Base-by-base conservation (phyloP, 148 eudicot species). In the Mesembryanthemum crystallinum region DNA sequence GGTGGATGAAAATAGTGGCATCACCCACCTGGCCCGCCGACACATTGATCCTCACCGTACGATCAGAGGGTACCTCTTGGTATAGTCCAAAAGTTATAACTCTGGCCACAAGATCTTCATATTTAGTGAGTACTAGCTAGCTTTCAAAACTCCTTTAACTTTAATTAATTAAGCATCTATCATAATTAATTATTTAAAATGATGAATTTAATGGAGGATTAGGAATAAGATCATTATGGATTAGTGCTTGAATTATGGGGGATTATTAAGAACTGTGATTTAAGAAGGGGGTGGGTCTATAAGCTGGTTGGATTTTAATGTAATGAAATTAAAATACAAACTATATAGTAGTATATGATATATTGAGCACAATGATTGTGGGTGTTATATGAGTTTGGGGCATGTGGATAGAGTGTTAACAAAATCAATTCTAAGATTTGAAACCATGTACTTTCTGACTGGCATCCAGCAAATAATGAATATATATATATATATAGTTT, bases 1-100 rank as follows among this genome's bases (percentile, higher is more conserved):
- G 29, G 32, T 58, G 37, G 55, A 76, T 73, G 69, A 66, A 76
- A 73, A 55, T 69, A 78, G 77, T 79, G 79, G 82, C 79, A 76
- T 60, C 78, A 64, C 73, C 73, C 80, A 24, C 64, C 79, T 77
- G 79, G 76, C 83, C 79, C 85, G 80, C 85, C 81, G 84, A 82
- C 85, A 81, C 71, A 76, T 32, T 60, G 80, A 85, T 89, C 85
- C 74, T 77, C 71, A 74, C 87, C 87, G 85, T 85, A 85, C 87
- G 82, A 85, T 78, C 59, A 51, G 42, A 54, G 68, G 61, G 68
- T 72, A 76, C 77, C 80, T 77, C 77, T 81, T 77, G 49, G 77
- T 67, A 77, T 81, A 43, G 70, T 77, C 74, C 80, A 81, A 81
- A 66, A 81, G 80, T 63, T 77, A 5, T 9, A 58, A 72, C 76